Evolutionary conservation across 2,329 filamentous ascomycete genomes (phyloP).

Genomic region (Fulvia fulva): DNA sequence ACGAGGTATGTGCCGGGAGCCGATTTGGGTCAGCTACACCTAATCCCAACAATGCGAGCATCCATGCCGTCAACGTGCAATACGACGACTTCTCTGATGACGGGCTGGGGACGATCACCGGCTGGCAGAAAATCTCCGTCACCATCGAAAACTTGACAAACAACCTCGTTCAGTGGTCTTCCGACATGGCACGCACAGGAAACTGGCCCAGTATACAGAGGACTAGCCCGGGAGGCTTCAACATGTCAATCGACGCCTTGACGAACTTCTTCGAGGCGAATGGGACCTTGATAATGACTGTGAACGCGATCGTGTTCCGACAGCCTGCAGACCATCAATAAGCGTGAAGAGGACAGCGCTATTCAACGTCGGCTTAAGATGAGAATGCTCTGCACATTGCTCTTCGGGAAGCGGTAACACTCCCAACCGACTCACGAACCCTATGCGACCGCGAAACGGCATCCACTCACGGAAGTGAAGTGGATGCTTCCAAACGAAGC

Average conservation of each 20-base stretch:
- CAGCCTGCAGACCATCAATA: slow-evolving; percentile 31
- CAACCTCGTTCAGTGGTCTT: slow-evolving; percentile 11
- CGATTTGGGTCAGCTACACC: background rate
- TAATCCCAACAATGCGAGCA: background rate
- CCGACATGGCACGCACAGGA: slow-evolving; percentile 4
- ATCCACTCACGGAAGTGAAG: background rate
- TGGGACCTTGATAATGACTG: slow-evolving; percentile 38
- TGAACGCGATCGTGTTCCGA: slow-evolving; percentile 36
- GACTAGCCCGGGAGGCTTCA: slow-evolving; percentile 18
- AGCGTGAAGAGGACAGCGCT: no score
- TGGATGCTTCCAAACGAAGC: background rate
- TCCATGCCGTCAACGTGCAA: background rate
- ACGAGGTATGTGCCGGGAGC: slow-evolving; percentile 30
- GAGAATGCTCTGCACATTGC: no score
- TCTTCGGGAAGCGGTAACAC: background rate
- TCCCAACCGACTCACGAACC: background rate
- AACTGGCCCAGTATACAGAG: slow-evolving; percentile 1
- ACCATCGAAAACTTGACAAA: slow-evolving; percentile 7
- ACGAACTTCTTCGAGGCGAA: slow-evolving; percentile 41
- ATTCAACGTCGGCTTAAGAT: no score
- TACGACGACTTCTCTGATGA: slow-evolving; percentile 9
- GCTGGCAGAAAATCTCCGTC: slow-evolving; percentile 10
- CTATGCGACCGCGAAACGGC: background rate
- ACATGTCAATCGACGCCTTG: slow-evolving; percentile 38
- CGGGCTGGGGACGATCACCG: background rate